These are phyloP conservation scores for Cyclotella choctawhatcheeana DNA, from an alignment of 108 stramenopile species.

Conservation along the genomic window DNA sequence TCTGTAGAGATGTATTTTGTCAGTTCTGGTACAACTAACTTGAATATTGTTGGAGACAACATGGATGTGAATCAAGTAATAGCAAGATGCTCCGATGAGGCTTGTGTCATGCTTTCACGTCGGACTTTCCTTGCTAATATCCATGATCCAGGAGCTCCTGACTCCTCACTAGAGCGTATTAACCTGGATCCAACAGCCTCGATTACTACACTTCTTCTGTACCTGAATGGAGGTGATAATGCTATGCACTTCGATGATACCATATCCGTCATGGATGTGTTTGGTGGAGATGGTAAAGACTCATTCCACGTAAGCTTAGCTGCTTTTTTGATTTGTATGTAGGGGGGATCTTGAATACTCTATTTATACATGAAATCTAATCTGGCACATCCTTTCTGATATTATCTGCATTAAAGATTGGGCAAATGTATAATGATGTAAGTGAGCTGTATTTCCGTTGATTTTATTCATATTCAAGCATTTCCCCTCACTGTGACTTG, in stretches of 20 bases:
- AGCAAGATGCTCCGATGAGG: slow-evolving; percentile 35
- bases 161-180: slow-evolving; percentile 36
- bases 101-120: slow-evolving; percentile 28
- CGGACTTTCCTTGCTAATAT: slow-evolving; percentile 52
- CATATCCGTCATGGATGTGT: slow-evolving; percentile 26
- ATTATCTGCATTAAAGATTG: too few relatives aligned
- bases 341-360: too few relatives aligned
- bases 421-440: slow-evolving; percentile 13
- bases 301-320: too few relatives aligned
- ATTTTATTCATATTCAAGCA: too few relatives aligned
- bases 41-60: slow-evolving; percentile 41
- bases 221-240: slow-evolving; percentile 45
- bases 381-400: too few relatives aligned
- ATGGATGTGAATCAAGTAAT: slow-evolving; percentile 23
- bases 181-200: slow-evolving; percentile 14
- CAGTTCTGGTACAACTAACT: slow-evolving; percentile 23
- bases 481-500: too few relatives aligned
- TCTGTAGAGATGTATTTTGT: slow-evolving; percentile 21
- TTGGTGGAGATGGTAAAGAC: slow-evolving; percentile 4
- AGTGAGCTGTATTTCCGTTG: too few relatives aligned
- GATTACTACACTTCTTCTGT: slow-evolving; percentile 24
- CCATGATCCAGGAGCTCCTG: slow-evolving; percentile 2
- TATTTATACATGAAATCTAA: too few relatives aligned
- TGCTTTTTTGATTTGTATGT: too few relatives aligned
- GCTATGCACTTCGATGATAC: slow-evolving; percentile 52